phyloP scores from a whole-genome alignment of 306 rosid genomes.

The Hylodesmum podocarpum region DNA sequence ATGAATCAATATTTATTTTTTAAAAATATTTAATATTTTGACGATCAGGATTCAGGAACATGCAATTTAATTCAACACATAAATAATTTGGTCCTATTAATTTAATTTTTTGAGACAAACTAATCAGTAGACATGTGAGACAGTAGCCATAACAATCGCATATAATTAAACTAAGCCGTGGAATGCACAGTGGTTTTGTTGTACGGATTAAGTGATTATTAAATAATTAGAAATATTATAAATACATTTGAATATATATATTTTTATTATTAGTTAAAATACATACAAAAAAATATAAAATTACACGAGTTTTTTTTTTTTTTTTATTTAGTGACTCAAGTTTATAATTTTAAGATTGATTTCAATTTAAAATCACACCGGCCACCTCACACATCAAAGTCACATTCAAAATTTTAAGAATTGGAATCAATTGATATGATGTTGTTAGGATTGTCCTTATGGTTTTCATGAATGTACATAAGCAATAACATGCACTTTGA shows the following conservation, averaged over 20 bases:
- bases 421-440: no score
- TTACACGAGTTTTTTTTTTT: background rate
- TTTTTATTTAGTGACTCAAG: no score
- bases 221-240: background rate
- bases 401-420: no score
- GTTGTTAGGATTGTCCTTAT: background rate
- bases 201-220: background rate
- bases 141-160: conserved; percentile 5
- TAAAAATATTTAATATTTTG: background rate
- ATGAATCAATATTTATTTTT: background rate
- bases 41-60: no score
- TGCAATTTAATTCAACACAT: background rate
- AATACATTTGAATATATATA: background rate
- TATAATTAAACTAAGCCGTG: background rate
- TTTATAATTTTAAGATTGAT: background rate
- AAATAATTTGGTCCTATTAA: background rate
- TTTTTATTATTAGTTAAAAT: no score
- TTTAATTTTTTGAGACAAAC: background rate
- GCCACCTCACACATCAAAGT: no score
- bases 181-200: background rate
- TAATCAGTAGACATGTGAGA: conserved; percentile 22
- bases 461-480: no score
- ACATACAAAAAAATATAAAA: no score
- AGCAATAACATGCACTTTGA: no score
- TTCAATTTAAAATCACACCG: no score